Conservation (phyloP, 75 land plant species). For the Azolla pinnata region DNA sequence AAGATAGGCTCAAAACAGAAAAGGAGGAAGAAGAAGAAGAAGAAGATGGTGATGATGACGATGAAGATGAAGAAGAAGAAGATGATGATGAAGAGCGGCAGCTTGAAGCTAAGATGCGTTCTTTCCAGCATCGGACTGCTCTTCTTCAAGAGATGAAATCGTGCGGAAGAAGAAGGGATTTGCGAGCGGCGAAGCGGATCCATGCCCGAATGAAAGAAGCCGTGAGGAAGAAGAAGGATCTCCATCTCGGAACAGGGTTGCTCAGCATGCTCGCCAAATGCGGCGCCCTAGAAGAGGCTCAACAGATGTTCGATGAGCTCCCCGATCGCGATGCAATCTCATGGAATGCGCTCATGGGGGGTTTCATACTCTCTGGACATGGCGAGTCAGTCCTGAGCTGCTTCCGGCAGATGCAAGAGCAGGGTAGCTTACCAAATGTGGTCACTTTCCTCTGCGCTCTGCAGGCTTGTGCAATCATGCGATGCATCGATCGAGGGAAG, state of each 20-base stretch:
- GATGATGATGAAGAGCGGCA: too few relatives aligned
- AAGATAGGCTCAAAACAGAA: too few relatives aligned
- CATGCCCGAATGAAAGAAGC: too few relatives aligned
- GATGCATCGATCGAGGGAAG: slow-evolving; percentile 5
- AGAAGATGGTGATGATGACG: too few relatives aligned
- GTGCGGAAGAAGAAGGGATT: too few relatives aligned
- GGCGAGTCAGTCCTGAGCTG: not conserved
- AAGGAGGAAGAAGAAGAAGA: too few relatives aligned
- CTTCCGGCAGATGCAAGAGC: slow-evolving; percentile 7
- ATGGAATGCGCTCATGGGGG: slow-evolving; percentile 10
- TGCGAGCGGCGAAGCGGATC: too few relatives aligned
- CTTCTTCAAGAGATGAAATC: too few relatives aligned
- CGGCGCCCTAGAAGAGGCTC: slow-evolving; percentile 10
- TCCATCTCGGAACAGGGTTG: slow-evolving; percentile 4
- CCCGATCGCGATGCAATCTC: slow-evolving; percentile 22
- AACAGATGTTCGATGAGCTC: slow-evolving; percentile 17
- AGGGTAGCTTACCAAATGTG: slow-evolving; percentile 12
- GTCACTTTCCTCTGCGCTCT: slow-evolving; percentile 9
- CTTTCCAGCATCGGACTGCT: too few relatives aligned
- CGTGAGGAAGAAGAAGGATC: too few relatives aligned
- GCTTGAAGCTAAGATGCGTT: too few relatives aligned
- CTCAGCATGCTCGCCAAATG: slow-evolving; percentile 13
- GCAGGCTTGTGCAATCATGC: slow-evolving; percentile 6
- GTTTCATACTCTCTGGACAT: slow-evolving; percentile 1
- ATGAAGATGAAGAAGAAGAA: too few relatives aligned